Conservation (phyloP, 177 flowering plant genomes). For the Vitis hybrid region DNA sequence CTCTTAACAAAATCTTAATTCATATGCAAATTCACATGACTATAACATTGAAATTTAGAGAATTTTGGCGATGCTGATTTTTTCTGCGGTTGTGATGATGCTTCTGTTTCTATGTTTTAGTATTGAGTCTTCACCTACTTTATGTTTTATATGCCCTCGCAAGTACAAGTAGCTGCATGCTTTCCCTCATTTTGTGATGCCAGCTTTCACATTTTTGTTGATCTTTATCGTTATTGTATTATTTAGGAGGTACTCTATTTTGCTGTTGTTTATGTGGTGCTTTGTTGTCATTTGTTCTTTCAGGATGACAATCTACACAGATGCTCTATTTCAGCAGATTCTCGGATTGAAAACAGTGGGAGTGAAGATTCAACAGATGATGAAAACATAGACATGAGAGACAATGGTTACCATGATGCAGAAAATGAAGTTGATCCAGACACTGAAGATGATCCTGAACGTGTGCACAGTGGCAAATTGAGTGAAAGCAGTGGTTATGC, state of each 20-base stretch:
- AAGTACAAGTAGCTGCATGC: no score
- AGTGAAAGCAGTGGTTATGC: slow-evolving; percentile 91
- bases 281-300: slow-evolving; percentile 17
- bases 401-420: slow-evolving; percentile 86
- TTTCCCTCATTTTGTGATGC: no score
- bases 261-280: not conserved
- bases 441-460: slow-evolving; percentile 73
- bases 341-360: slow-evolving; percentile 76
- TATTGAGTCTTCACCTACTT: no score
- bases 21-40: no score
- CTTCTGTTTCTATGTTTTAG: no score
- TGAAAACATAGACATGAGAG: slow-evolving; percentile 62
- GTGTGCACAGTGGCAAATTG: slow-evolving; percentile 82
- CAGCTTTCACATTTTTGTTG: not conserved
- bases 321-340: slow-evolving; percentile 87
- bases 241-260: not conserved
- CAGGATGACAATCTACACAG: slow-evolving; percentile 86
- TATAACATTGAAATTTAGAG: no score
- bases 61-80: no score
- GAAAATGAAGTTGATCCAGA: slow-evolving; percentile 83
- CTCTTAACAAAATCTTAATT: no score
- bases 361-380: slow-evolving; percentile 88
- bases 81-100: no score
- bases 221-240: not conserved
- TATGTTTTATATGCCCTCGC: no score